Conservation (phyloP, 768 basidiomycete genomes). For the Termitomyces sp. region DNA sequence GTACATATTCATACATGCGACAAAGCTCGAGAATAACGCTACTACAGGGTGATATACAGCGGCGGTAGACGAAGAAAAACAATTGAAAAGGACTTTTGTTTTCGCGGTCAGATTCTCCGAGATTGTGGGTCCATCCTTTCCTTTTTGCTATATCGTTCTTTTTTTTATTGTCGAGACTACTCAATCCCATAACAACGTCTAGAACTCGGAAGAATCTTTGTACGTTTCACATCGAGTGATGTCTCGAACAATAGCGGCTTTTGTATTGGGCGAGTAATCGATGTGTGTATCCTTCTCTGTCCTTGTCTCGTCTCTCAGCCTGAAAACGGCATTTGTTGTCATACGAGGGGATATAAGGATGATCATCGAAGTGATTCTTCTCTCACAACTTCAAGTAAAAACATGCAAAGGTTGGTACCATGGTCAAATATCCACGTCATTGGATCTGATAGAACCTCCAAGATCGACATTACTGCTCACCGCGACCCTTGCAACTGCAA, state of each 20-base stretch:
- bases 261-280: background rate
- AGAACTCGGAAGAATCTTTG: background rate
- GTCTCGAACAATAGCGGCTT: background rate
- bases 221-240: background rate
- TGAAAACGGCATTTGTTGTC: background rate
- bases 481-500: background rate
- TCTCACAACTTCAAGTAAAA: background rate
- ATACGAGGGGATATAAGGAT: background rate
- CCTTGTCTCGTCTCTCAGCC: background rate
- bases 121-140: background rate
- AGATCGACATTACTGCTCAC: background rate
- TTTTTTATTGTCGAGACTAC: background rate
- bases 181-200: background rate
- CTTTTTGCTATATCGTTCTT: background rate
- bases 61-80: background rate
- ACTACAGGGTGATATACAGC: background rate
- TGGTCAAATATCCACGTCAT: background rate
- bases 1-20: too few relatives aligned
- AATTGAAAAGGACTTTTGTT: background rate
- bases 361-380: background rate
- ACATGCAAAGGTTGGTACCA: background rate
- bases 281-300: background rate
- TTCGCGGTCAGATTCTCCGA: background rate
- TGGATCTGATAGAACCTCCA: background rate
- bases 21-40: background rate